These are phyloP conservation scores for Fusarium beomiforme DNA, from an alignment of 2,329 filamentous ascomycete genomes.

Conservation along the genomic window DNA sequence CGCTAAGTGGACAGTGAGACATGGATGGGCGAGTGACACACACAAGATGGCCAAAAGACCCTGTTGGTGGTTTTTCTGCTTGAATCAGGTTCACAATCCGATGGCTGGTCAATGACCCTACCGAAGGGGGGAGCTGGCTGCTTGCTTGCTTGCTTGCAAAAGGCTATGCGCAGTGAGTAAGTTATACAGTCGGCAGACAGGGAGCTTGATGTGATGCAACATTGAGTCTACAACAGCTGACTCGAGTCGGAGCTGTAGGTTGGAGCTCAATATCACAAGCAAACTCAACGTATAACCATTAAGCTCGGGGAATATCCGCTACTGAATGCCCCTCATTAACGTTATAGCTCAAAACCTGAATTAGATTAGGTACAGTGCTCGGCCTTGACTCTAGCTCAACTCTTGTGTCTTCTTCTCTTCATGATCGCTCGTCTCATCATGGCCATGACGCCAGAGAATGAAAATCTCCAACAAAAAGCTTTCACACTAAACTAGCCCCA, in stretches of 20 bases:
- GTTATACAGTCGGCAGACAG: too few species aligned
- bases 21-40: conserved; percentile 41
- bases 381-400: background rate
- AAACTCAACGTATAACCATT: conserved; percentile 5
- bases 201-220: background rate
- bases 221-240: conserved; percentile 12
- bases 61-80: conserved; percentile 10
- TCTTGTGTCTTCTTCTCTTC: background rate
- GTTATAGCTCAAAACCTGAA: background rate
- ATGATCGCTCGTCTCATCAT: conserved; percentile 15
- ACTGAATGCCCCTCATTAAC: background rate
- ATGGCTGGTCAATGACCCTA: background rate
- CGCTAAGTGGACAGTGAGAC: conserved; percentile 43
- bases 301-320: background rate
- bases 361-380: too few species aligned
- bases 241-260: conserved; percentile 16
- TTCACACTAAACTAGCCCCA: conserved; percentile 30
- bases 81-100: background rate
- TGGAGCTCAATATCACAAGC: conserved; percentile 19
- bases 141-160: too few species aligned
- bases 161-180: background rate
- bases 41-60: conserved; percentile 32
- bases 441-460: conserved; percentile 18
- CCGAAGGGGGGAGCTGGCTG: background rate
- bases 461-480: conserved; percentile 38